Evolutionary conservation across 1,284 basidiomycete genomes (phyloP), one percentile per base, ranked within the genome.

Genomic region (Boletus mariae): DNA sequence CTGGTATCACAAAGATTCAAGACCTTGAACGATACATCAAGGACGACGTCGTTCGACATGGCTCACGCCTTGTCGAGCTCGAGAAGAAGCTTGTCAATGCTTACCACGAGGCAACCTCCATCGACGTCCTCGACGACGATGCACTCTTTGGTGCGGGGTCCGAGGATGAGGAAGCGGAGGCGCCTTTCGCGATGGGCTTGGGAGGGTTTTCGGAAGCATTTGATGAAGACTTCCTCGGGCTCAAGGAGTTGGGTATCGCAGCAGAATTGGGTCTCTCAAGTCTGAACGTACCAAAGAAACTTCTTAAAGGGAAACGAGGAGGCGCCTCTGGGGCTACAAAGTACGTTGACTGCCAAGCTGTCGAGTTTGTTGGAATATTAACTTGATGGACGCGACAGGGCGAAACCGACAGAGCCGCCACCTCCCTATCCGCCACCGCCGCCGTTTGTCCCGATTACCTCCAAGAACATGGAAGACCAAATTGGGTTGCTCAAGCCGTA

Each of bases 191-290:
- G 61, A 87, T 91, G 83, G 94, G 94, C 51, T 25, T 69, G 60
- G 66, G 66, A n/a, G 87, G 90, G 59, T 95, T 95, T 69, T 88
- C 92, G 0, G 90, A 92, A 51, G 80, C 85, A 23, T 79, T 96
- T 15, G 94, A 94, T 35, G 94, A 97, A 62, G 95, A 98, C 71
- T 97, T 94, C 72, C 83, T 98, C 32, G 95, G 94, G 17, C 78
- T 98, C 29, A 81, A 84, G 51, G 93, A 92, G 66, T 73, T 95
- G 41, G 95, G 95, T 20, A 91, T 98, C 53, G 93, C 94, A 47
- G 79, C 81, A 43, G 95, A 98, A 67, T 78, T 92, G 51, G 92
- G 92, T n/a, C 72, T 95, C 57, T 79, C 84, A 1, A 87, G 80
- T 56, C 77, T 97, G 47, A 82, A 79, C 11, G 81, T 97, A 17